These are phyloP conservation scores for Cicer yamashitae DNA, from an alignment of 306 rosid genomes.

Conservation along the genomic window DNA sequence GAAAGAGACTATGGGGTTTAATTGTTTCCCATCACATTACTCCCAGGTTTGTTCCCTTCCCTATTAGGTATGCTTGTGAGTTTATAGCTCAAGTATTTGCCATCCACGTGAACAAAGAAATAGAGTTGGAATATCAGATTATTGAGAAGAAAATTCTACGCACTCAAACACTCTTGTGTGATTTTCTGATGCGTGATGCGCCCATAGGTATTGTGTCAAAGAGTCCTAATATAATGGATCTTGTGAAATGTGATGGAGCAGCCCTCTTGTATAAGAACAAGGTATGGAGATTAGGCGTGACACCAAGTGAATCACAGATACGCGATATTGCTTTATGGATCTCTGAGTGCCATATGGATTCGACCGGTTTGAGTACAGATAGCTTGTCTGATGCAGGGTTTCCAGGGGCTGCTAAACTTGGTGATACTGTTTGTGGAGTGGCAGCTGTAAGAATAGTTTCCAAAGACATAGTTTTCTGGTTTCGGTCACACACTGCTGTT, in stretches of 20 bases:
- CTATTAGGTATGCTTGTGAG: slow-evolving; percentile 98
- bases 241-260: slow-evolving; percentile 96
- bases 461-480: slow-evolving; percentile 84
- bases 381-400: slow-evolving; percentile 93
- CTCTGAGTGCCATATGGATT: slow-evolving; percentile 75
- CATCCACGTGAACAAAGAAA: slow-evolving; percentile 89
- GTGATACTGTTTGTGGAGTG: slow-evolving; percentile 86
- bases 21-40: slow-evolving; percentile 91
- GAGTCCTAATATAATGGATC: slow-evolving; percentile 93
- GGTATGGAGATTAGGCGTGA: slow-evolving; percentile 78
- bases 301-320: slow-evolving; percentile 79
- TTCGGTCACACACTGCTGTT: slow-evolving; percentile 83
- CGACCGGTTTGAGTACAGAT: slow-evolving; percentile 95
- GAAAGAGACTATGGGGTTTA: slow-evolving; percentile 90
- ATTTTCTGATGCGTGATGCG: slow-evolving; percentile 93
- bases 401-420: slow-evolving; percentile 70
- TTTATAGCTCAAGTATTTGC: slow-evolving; percentile 95
- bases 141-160: slow-evolving; percentile 88
- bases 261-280: slow-evolving; percentile 73
- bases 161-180: slow-evolving; percentile 91
- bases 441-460: slow-evolving; percentile 85
- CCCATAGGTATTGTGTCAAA: slow-evolving; percentile 90
- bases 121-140: slow-evolving; percentile 82
- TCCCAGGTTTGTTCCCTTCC: slow-evolving; percentile 95
- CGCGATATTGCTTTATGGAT: slow-evolving; percentile 78